These are phyloP conservation scores for Lentithecium fluviatile DNA, from an alignment of 495 filamentous ascomycete genomes.

Conservation along the genomic window DNA sequence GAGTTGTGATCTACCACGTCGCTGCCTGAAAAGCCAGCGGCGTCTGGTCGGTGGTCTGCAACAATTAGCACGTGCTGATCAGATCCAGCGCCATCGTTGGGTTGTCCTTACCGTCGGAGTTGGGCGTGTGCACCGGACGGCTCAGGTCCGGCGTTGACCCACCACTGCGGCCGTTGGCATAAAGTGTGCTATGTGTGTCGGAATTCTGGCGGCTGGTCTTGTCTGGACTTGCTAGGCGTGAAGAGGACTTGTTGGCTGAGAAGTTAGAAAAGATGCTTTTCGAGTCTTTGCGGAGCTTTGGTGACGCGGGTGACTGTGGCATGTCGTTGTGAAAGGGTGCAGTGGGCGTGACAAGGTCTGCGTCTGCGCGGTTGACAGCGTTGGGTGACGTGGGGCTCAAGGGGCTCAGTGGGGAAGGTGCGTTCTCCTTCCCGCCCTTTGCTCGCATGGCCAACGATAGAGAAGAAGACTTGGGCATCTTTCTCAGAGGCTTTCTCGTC, in stretches of 20 bases:
- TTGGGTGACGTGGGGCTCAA: slow-evolving; percentile 26
- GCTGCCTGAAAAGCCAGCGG: slow-evolving; percentile 4
- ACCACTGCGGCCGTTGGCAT: slow-evolving; percentile 23
- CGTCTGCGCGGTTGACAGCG: background rate
- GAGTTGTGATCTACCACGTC: slow-evolving; percentile 3
- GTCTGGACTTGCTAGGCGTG: slow-evolving; percentile 39
- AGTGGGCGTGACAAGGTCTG: slow-evolving; percentile 48
- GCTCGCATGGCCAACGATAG: slow-evolving; percentile 35
- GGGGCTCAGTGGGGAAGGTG: slow-evolving; percentile 17
- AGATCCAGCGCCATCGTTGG: background rate
- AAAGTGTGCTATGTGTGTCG: slow-evolving; percentile 11
- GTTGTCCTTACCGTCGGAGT: slow-evolving; percentile 17
- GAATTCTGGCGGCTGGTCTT: slow-evolving; percentile 24
- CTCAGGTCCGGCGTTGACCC: slow-evolving; percentile 36
- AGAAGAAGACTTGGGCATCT: slow-evolving; percentile 38
- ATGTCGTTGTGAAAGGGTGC: slow-evolving; percentile 56
- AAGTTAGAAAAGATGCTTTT: slow-evolving; percentile 59
- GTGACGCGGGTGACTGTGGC: slow-evolving; percentile 51
- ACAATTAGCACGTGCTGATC: slow-evolving; percentile 1
- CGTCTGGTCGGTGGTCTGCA: slow-evolving; percentile 25
- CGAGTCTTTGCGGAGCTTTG: slow-evolving; percentile 52
- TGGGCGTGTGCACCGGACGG: slow-evolving; percentile 24
- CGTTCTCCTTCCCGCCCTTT: slow-evolving; percentile 23
- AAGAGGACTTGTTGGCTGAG: slow-evolving; percentile 57
- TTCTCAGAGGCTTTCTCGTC: slow-evolving; percentile 22